phyloP scores from a whole-genome alignment of 805 yeast genomes.

The Hanseniaspora valbyensis region DNA sequence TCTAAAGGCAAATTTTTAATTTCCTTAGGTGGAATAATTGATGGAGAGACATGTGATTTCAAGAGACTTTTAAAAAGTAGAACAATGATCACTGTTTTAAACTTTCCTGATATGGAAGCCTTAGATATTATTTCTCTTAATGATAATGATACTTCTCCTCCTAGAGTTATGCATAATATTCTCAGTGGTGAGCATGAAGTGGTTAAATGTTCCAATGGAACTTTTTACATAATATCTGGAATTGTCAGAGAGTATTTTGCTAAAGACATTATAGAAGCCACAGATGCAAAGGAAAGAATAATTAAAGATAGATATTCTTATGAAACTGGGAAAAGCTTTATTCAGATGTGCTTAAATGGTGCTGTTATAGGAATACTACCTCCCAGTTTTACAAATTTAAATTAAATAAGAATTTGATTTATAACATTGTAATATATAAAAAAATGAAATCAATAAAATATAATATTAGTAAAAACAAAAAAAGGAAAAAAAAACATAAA shows the following conservation, averaged over 20 bases:
- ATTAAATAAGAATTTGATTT: too few relatives aligned
- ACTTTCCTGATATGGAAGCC: conserved; percentile 7
- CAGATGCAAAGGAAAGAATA: not conserved
- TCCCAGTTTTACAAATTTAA: conserved; percentile 3
- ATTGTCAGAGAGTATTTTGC: not conserved
- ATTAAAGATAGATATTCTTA: not conserved
- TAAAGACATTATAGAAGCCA: not conserved
- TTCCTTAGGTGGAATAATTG: conserved; percentile 3
- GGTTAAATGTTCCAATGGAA: not conserved
- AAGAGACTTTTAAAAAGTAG: not conserved
- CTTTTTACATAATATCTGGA: not conserved
- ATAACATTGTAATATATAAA: too few relatives aligned
- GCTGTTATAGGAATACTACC: not conserved
- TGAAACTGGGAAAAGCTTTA: not conserved
- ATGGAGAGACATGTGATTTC: not conserved
- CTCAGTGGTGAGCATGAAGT: not conserved
- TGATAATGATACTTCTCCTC: not conserved
- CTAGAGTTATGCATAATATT: not conserved
- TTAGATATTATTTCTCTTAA: not conserved
- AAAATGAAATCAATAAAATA: too few relatives aligned
- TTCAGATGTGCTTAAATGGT: not conserved
- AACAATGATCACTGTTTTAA: not conserved
- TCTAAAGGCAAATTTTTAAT: conserved; percentile 5
- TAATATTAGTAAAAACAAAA: too few relatives aligned
- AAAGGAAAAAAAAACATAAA: too few relatives aligned